Conservation (phyloP, 192 early-diverging fungal species). For the Chytriomyces confervae region DNA sequence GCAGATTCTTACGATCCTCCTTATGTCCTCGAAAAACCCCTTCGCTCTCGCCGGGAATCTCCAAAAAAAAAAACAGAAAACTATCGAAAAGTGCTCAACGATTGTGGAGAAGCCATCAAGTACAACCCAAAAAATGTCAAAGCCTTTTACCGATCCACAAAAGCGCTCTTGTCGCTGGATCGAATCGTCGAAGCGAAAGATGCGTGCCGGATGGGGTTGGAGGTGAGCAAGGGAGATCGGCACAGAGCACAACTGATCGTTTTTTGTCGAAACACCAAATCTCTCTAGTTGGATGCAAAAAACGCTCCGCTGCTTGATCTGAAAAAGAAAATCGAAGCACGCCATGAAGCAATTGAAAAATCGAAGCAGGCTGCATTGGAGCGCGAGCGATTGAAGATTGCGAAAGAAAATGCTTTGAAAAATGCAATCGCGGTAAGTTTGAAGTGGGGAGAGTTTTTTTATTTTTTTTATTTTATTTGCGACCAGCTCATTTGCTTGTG, state of each 20-base stretch:
- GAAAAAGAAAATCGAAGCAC: slow-evolving; percentile 47
- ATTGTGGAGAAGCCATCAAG: slow-evolving; percentile 86
- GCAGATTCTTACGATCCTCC: too few species aligned
- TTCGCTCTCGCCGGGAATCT: neutral
- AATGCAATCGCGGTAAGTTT: slow-evolving; percentile 56
- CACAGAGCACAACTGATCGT: neutral
- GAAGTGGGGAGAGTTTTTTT: neutral
- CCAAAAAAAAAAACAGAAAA: slow-evolving; percentile 61
- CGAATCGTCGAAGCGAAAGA: slow-evolving; percentile 85
- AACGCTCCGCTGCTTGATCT: slow-evolving; percentile 53
- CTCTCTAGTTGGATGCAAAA: slow-evolving; percentile 57
- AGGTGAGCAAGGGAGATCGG: slow-evolving; percentile 22
- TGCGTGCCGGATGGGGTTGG: slow-evolving; percentile 79
- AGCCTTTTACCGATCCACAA: slow-evolving; percentile 88
- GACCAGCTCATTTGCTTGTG: slow-evolving; percentile 1
- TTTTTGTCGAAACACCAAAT: neutral
- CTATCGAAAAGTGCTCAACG: slow-evolving; percentile 83
- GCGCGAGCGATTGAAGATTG: slow-evolving; percentile 53
- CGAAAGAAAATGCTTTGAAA: slow-evolving; percentile 49
- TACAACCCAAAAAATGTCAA: slow-evolving; percentile 85
- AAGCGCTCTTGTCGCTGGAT: slow-evolving; percentile 80
- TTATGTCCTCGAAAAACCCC: too few species aligned
- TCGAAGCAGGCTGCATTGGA: slow-evolving; percentile 47
- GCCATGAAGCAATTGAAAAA: slow-evolving; percentile 54
- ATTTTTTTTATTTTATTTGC: neutral